Evolutionary conservation across 331 rosid genomes (phyloP).

Genomic region (Acacia pycnantha): DNA sequence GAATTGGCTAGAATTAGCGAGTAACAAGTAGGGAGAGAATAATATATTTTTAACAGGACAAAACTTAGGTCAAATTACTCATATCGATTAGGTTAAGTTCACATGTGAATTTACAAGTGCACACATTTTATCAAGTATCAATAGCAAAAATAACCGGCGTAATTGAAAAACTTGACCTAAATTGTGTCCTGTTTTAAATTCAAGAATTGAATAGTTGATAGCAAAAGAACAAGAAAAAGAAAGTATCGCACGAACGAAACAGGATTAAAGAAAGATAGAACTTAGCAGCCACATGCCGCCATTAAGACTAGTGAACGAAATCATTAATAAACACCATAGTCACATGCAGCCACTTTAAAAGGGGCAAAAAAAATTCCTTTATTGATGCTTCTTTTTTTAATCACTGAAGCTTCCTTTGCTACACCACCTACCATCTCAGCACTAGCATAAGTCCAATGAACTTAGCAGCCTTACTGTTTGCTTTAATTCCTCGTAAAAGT

Average conservation of each 20-base stretch:
- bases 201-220: neutral
- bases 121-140: too few species aligned
- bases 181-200: neutral
- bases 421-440: slow-evolving; percentile 18
- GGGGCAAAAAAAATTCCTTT: slow-evolving; percentile 19
- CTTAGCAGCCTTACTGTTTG: slow-evolving; percentile 6
- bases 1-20: neutral
- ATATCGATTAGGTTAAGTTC: too few species aligned
- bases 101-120: too few species aligned
- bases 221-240: neutral
- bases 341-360: slow-evolving; percentile 11
- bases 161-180: too few species aligned
- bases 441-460: slow-evolving; percentile 4
- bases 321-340: slow-evolving; percentile 33
- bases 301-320: slow-evolving; percentile 44
- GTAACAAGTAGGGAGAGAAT: neutral
- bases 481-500: neutral
- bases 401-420: slow-evolving; percentile 37
- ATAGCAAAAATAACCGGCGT: too few species aligned
- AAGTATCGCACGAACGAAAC: neutral
- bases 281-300: too few species aligned
- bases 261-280: neutral
- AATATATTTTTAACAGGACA: neutral
- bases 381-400: slow-evolving; percentile 14
- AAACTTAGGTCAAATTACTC: too few species aligned